Base-by-base conservation (phyloP, 495 filamentous ascomycete genomes). In the Penicillium mononematosum region DNA sequence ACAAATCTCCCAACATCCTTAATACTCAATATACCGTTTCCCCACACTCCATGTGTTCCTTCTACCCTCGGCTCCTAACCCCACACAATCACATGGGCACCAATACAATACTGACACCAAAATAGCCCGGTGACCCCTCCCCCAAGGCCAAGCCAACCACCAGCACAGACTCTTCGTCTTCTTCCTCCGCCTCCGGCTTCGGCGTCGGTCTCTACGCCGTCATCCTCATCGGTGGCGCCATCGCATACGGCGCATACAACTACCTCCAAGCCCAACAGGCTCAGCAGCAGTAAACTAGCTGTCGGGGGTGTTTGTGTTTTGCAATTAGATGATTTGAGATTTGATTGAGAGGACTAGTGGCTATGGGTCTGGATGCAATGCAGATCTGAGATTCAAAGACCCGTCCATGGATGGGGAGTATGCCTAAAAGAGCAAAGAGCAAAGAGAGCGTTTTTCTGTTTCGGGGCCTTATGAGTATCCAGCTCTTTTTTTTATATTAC, bases 231-330 rank as follows among this genome's bases (percentile, higher is more conserved):
- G 94, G 94, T 58, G 91, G 82, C 60, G 75, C 83, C 24, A 65
- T 86, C 66, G 94, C 89, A 50, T 96, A 88, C 73, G 85, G 78
- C 62, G 91, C 85, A 55, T 98, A 91, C 81, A 86, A 95, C 75
- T 96, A 95, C 81, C 68, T 95, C 52, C 84, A 91, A 77, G 81
- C 71, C 78, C 70, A 79, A 62, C 59, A 71, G 71, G 51, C 70
- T 27, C 61, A 69, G 62, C 48, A 64, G 51, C 60, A 68, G 61
- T 66, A 66, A 52, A 54, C 20, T 34, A 19, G 25, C 14, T 24
- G 36, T 43, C 16, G 16, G 7, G 20, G 39, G 50, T 22, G 32
- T 29, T 24, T 45, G 25, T 16, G 9, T 47, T 47, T 32, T 45
- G 29, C 27, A 38, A 36, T 29, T 20, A 39, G 36, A 39, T 17